Conservation (phyloP, 2,329 filamentous ascomycete species). For the Alternaria triticimaculans region DNA sequence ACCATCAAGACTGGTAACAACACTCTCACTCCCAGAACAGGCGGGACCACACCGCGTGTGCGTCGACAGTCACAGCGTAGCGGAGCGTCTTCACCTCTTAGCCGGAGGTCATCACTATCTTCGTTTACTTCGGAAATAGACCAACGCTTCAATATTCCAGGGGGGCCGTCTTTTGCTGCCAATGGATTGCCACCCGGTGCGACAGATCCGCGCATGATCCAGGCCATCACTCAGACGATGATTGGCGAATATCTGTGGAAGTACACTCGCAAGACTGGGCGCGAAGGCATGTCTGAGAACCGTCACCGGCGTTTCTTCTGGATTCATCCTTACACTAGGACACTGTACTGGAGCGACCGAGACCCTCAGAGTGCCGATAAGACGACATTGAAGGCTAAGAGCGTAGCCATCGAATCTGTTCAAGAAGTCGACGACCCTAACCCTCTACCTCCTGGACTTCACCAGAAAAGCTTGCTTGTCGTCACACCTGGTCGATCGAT, state of each 20-base stretch:
- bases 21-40: constrained; percentile 52
- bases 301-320: constrained; percentile 97
- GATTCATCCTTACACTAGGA: constrained; percentile 97
- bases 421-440: constrained; percentile 94
- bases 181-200: constrained; percentile 68
- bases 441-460: constrained; percentile 89
- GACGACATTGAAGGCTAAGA: constrained; percentile 80
- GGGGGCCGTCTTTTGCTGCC: constrained; percentile 52
- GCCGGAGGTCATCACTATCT: constrained; percentile 84
- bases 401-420: constrained; percentile 90
- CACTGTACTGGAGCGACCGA: constrained; percentile 93
- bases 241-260: constrained; percentile 99
- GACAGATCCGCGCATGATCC: constrained; percentile 97
- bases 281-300: constrained; percentile 85
- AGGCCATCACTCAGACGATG: constrained; percentile 99
- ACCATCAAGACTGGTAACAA: constrained; percentile 52
- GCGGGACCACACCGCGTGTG: constrained; percentile 64
- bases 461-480: constrained; percentile 91
- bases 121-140: constrained; percentile 96
- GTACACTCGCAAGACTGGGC: constrained; percentile 93
- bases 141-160: constrained; percentile 78
- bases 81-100: constrained; percentile 58
- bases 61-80: constrained; percentile 53
- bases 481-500: constrained; percentile 86
- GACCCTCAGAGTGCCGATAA: constrained; percentile 84